A percentile compares a stretch with the other conserved stretches of the same genome.
Conservation (phyloP, 495 filamentous ascomycete genomes). For the Astrothelium subdiscretum region DNA sequence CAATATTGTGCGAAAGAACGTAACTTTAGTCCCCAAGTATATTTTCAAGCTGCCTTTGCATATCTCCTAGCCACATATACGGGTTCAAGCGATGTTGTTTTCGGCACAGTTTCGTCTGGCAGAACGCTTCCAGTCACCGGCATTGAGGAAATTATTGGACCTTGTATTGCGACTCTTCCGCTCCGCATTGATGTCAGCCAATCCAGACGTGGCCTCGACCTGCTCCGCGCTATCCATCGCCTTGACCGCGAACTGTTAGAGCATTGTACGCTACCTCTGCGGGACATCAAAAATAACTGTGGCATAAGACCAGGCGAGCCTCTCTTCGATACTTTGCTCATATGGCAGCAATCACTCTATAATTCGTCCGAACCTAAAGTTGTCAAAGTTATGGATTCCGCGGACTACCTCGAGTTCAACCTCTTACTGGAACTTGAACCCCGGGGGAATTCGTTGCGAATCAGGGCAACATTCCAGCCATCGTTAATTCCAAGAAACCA, state of each 20-base stretch:
- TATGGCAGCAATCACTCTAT: slow-evolving; percentile 62
- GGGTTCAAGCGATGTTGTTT: slow-evolving; percentile 53
- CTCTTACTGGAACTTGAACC: slow-evolving; percentile 64
- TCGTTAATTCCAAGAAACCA: slow-evolving; percentile 39
- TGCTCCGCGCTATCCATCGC: slow-evolving; percentile 48
- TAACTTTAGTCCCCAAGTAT: slow-evolving; percentile 38
- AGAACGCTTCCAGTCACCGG: slow-evolving; percentile 51
- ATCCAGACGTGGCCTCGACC: slow-evolving; percentile 39
- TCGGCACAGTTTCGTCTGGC: slow-evolving; percentile 69
- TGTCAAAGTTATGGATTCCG: slow-evolving; percentile 40
- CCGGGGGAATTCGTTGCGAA: neutral
- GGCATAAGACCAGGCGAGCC: slow-evolving; percentile 34
- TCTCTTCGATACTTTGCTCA: slow-evolving; percentile 60
- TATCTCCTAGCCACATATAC: slow-evolving; percentile 51
- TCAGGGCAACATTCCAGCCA: slow-evolving; percentile 38
- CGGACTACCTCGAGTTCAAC: slow-evolving; percentile 61
- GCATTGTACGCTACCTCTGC: slow-evolving; percentile 46
- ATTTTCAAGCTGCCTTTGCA: slow-evolving; percentile 60
- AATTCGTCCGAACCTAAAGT: slow-evolving; percentile 20
- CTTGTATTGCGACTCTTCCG: slow-evolving; percentile 59
- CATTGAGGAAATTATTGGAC: slow-evolving; percentile 61
- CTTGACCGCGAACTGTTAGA: slow-evolving; percentile 48
- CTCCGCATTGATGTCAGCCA: slow-evolving; percentile 42
- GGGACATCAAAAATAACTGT: slow-evolving; percentile 51
- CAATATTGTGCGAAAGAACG: slow-evolving; percentile 5